Conservation (phyloP, 345 rosid species). For the Eucalyptus brandiana region DNA sequence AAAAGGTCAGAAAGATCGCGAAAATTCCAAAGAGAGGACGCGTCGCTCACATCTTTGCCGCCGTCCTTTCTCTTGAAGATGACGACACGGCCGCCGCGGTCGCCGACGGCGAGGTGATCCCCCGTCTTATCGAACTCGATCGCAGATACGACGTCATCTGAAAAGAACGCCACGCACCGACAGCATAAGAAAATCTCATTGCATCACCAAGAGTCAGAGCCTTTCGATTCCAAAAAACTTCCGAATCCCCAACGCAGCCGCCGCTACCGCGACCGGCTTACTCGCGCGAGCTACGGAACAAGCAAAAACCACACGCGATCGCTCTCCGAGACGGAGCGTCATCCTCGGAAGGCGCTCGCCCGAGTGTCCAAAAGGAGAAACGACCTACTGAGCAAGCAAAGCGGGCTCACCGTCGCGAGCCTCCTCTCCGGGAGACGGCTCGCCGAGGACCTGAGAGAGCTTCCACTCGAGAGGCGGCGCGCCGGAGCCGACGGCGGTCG, state of each 20-base stretch:
- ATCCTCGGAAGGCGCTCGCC: neutral
- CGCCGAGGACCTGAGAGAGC: constrained; percentile 61
- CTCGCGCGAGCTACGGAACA: neutral
- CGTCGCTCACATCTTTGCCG: constrained; percentile 15
- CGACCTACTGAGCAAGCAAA: neutral
- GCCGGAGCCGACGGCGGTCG: constrained; percentile 3
- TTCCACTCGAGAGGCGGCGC: constrained; percentile 31
- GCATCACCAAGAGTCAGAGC: neutral
- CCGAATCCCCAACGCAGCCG: neutral
- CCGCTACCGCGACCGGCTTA: neutral
- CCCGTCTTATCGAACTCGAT: constrained; percentile 48
- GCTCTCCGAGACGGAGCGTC: neutral
- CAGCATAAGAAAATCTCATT: neutral
- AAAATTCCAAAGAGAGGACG: neutral
- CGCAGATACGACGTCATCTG: constrained; percentile 41
- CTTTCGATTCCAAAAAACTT: neutral
- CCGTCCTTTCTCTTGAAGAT: constrained; percentile 29
- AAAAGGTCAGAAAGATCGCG: neutral
- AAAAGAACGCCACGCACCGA: neutral
- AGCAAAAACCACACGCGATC: neutral
- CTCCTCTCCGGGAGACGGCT: constrained; percentile 36
- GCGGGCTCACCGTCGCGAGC: constrained; percentile 28
- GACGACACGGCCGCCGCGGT: constrained; percentile 52
- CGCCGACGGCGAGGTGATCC: constrained; percentile 51
- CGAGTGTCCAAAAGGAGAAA: neutral